Base-by-base conservation (phyloP, 129 eudicot genomes). In the Helichrysum umbraculigerum region DNA sequence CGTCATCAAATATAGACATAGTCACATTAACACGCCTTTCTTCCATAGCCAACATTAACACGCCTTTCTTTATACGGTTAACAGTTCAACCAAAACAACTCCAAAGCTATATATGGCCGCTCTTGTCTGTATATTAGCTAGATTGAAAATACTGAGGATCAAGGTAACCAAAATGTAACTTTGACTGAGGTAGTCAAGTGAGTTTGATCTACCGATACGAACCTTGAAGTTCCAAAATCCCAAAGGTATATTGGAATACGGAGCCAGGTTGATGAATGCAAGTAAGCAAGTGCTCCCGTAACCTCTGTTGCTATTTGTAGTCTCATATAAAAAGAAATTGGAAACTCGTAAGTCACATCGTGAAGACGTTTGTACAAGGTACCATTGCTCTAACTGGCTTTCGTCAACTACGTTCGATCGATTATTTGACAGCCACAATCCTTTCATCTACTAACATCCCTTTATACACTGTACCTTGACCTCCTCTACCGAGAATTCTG, bases 141-240 rank as follows among this genome's bases (percentile, higher is more conserved):
- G 80, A 81, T 5, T 69, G 76, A 20, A 81, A 81, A 63, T 81
- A 81, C 60, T 81, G 72, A 0, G 78, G 85, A 71, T 81, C 85
- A n/a, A 81, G 41, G 54, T 81, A 76, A 16, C 85, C 85, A 62
- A 81, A 76, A n/a, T 8, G 81, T 81, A 32, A 78, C 85, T 76
- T 76, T 34, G 17, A 81, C 73, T 69, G 54, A 63, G 8, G 81
- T 81, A 21, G 73, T 75, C 51, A 81, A 21, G 65, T 81, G 84
- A 22, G 84, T 81, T 47, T 81, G 76, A 11, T 75, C 84, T 1
- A 50, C 0, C 15, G 72, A 52, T 35, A 81, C n/a, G 2, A 77
- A 74, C 74, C 80, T 75, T 14, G 84, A 81, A 16, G 80, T 81
- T 77, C 84, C 80, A 81, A 81, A 69, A 71, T 81, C 81, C 68